Conservation (phyloP, 2,329 filamentous ascomycete genomes). For the Beauveria medogensis region DNA sequence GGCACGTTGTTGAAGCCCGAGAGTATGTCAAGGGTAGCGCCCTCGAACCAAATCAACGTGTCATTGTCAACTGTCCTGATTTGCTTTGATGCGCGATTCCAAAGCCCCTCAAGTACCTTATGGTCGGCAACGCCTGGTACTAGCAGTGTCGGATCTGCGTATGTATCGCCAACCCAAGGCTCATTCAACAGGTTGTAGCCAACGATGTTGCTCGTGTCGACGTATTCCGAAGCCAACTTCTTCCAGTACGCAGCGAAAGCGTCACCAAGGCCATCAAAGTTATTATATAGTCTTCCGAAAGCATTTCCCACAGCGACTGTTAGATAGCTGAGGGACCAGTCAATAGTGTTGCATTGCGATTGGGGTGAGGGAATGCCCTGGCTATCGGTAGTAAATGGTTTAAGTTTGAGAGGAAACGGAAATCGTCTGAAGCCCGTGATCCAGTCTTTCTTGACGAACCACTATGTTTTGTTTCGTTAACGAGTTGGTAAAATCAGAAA, state of each 20-base stretch:
- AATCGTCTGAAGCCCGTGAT: conserved; percentile 9
- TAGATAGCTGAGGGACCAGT: conserved; percentile 15
- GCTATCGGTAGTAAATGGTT: conserved; percentile 11
- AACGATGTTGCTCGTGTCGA: conserved; percentile 11
- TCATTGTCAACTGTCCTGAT: conserved; percentile 15
- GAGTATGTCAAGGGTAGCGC: conserved; percentile 13
- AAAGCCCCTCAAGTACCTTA: conserved; percentile 13
- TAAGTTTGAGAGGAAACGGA: conserved; percentile 14
- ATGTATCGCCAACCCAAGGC: conserved; percentile 15
- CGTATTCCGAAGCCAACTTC: conserved; percentile 13
- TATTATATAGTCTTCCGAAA: conserved; percentile 15
- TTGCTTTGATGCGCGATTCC: conserved; percentile 14
- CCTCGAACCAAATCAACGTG: conserved; percentile 17
- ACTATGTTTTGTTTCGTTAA: conserved; percentile 4
- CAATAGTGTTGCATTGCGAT: conserved; percentile 12
- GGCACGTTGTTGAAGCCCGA: conserved; percentile 16
- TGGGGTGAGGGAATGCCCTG: conserved; percentile 13
- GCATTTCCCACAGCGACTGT: conserved; percentile 14
- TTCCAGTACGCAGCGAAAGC: conserved; percentile 16
- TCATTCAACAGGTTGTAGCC: conserved; percentile 16
- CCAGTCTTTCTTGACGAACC: conserved; percentile 16
- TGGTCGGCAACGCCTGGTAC: conserved; percentile 14
- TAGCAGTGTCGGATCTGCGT: conserved; percentile 13
- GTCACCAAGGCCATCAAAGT: conserved; percentile 15
- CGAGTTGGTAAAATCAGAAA: not conserved